Conservation (phyloP, 306 rosid species). For the Nissolia schottii region DNA sequence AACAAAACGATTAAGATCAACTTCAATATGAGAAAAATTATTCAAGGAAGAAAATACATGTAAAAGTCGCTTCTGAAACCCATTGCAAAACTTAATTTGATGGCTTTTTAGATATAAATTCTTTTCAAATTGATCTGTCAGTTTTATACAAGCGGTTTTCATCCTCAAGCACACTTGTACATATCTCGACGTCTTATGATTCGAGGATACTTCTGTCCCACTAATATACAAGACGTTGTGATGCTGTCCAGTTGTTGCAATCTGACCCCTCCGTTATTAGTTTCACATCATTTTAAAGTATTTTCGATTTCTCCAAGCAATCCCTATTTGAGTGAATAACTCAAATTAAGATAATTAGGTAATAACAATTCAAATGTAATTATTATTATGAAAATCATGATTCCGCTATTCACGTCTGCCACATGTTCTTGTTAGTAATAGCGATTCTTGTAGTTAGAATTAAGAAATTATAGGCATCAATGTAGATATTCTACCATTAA, state of each 20-base stretch:
- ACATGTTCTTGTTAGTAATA: too few species aligned
- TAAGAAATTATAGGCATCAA: too few species aligned
- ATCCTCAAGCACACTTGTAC: slow-evolving; percentile 38
- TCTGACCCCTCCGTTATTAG: slow-evolving; percentile 42
- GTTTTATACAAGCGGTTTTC: slow-evolving; percentile 41
- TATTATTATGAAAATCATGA: neutral
- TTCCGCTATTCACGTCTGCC: too few species aligned
- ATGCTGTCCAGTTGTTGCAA: slow-evolving; percentile 51
- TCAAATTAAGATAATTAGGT: neutral
- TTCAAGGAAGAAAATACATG: too few species aligned
- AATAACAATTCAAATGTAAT: neutral
- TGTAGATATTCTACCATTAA: too few species aligned
- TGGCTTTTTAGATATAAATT: too few species aligned
- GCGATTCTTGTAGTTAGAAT: too few species aligned
- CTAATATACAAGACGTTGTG: slow-evolving; percentile 39
- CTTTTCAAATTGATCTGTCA: slow-evolving; percentile 34
- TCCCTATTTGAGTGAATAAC: neutral
- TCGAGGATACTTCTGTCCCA: slow-evolving; percentile 33
- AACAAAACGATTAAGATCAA: too few species aligned
- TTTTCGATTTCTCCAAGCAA: neutral
- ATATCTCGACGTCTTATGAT: slow-evolving; percentile 28
- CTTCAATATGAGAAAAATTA: too few species aligned
- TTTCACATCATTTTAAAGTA: neutral
- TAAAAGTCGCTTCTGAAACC: too few species aligned
- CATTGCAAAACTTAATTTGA: too few species aligned